phyloP scores from a whole-genome alignment of 768 basidiomycete species.

The Dacryopinax spathularia region DNA sequence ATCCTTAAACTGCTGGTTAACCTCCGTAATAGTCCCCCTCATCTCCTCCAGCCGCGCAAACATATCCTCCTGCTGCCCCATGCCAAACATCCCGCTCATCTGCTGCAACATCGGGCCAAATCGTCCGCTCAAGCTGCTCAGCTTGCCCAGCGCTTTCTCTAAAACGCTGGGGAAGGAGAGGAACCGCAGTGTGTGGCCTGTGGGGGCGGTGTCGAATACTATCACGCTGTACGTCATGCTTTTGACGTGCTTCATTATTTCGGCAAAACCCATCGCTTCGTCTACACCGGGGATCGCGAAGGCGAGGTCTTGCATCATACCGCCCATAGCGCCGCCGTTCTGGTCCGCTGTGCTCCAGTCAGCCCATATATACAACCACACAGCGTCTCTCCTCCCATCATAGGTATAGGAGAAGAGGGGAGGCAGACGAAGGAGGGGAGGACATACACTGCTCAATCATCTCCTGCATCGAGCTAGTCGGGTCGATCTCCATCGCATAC shows the following conservation, averaged over 20 bases:
- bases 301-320: constrained; percentile 99
- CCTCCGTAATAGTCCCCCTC: constrained; percentile 93
- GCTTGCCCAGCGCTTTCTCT: constrained; percentile 91
- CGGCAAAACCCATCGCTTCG: constrained; percentile 99
- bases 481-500: constrained; percentile 98
- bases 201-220: constrained; percentile 97
- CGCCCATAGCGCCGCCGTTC: constrained; percentile 66
- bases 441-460: constrained; percentile 91
- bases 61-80: constrained; percentile 90
- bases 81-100: constrained; percentile 18
- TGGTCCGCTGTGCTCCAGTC: constrained; percentile 20
- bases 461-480: constrained; percentile 92
- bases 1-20: constrained; percentile 98
- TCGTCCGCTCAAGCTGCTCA: constrained; percentile 81
- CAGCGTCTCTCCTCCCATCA: no score
- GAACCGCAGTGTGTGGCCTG: constrained; percentile 95
- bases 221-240: constrained; percentile 99
- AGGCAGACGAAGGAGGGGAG: no score
- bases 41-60: constrained; percentile 95
- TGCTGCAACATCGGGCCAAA: constrained; percentile 97
- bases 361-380: not conserved
- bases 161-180: constrained; percentile 96
- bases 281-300: constrained; percentile 99
- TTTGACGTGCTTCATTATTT: constrained; percentile 99
- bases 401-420: no score